Percentiles rank a stretch among this genome's conserved stretches.
These are phyloP conservation scores for Ustilago cynodontis DNA, from an alignment of 1,284 basidiomycete genomes.

Conservation along the genomic window DNA sequence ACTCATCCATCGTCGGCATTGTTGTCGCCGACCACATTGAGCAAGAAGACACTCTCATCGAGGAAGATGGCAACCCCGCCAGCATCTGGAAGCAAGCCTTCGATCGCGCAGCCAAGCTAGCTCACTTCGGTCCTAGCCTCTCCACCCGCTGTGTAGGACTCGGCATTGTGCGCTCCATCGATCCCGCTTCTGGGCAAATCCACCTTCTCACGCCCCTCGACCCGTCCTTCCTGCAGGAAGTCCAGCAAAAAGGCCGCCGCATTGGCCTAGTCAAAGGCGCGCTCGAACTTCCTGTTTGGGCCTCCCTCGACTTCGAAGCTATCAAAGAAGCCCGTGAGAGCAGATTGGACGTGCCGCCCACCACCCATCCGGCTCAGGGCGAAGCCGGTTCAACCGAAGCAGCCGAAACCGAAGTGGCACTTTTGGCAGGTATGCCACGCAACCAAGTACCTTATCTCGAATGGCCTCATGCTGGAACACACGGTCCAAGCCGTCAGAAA, in stretches of 20 bases:
- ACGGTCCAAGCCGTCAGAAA: conserved; percentile 23
- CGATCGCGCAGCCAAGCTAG: conserved; percentile 14
- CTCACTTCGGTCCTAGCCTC: conserved; percentile 1
- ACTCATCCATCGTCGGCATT: conserved; percentile 80
- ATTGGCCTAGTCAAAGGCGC: conserved; percentile 83
- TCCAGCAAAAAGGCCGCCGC: conserved; percentile 61
- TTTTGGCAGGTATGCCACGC: conserved; percentile 75
- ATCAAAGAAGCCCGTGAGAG: conserved; percentile 48
- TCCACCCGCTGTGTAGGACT: conserved; percentile 49
- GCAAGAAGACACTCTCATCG: neutral
- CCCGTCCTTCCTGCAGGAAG: conserved; percentile 73
- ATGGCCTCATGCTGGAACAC: conserved; percentile 76
- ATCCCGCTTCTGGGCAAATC: conserved; percentile 33
- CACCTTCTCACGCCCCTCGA: conserved; percentile 66
- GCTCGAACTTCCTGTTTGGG: conserved; percentile 87
- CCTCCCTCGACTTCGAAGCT: conserved; percentile 81
- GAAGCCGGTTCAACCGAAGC: neutral
- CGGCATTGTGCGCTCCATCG: conserved; percentile 63
- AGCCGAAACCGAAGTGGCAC: conserved; percentile 16
- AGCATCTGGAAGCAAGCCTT: conserved; percentile 47
- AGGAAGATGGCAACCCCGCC: neutral
- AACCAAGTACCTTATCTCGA: conserved; percentile 83
- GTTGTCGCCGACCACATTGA: conserved; percentile 23
- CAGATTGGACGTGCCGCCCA: conserved; percentile 24
- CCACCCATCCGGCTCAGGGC: neutral